Evolutionary conservation across 768 basidiomycete species (phyloP), one percentile per base, ranked within the genome.

Genomic region (Serpula lacrymans): DNA sequence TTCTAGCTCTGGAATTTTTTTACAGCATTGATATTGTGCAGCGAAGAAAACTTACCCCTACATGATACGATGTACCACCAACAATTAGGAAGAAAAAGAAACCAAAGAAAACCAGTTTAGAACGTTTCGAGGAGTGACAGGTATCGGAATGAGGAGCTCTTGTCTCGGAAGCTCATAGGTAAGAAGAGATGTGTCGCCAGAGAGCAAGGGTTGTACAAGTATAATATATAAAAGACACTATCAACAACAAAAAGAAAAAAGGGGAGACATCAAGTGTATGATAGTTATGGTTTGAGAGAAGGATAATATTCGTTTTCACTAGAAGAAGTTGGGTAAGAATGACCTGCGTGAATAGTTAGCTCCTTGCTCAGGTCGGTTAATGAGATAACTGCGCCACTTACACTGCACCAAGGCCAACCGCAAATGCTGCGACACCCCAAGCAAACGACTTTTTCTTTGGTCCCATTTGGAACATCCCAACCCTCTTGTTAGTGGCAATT

Each of bases 401-500:
- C 88, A 85, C 75, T 46, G 88, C 89, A 36, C 86, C 77, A 59
- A 87, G 67, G 21, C 89, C 89, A 36, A 90, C 69, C 26, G 86
- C 88, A 62, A 95, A 94, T 14, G 85, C 84, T 26, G 86, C 72
- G 14, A 85, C 69, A 26, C 90, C 90, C 89, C 89, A 93, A 2
- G 84, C 87, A 39, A 84, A 70, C 25, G 82, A 80, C 63, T 84
- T 87, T 51, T 78, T 75, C 54, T 78, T 75, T 9, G 89, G 81
- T 49, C 82, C 74, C 47, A 82, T 56, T 34, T 69, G 56, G 59
- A 76, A 75, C 44, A 77, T 59, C 22, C 71, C 63, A 37, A 82
- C 69, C 33, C 89, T 75, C 34, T 73, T 75, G 57, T 91, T 91
- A 22, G 80, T 73, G 14, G 68, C 73, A 37, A 85, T 72, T 33